phyloP scores from a whole-genome alignment of 495 filamentous ascomycete species.

The Hypoxylon lenormandii region DNA sequence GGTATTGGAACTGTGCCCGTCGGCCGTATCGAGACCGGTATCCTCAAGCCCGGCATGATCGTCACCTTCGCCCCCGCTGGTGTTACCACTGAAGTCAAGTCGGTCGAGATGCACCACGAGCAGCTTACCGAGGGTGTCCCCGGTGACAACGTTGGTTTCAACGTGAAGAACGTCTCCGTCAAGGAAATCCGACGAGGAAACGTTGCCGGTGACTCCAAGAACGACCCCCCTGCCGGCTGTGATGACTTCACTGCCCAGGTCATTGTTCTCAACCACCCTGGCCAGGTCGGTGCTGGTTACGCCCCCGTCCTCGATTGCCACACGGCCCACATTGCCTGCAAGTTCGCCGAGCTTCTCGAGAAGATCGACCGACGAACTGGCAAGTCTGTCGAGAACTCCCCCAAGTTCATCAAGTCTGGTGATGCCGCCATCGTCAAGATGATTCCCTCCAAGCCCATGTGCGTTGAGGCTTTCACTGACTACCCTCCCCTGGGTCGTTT shows the following conservation, averaged over 20 bases:
- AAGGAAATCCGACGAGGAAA: slow-evolving; percentile 99
- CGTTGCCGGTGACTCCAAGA: slow-evolving; percentile 99
- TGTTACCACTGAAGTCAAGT: slow-evolving; percentile 99
- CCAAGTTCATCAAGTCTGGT: slow-evolving; percentile 99
- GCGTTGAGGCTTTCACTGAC: slow-evolving; percentile 99
- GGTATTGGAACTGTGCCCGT: slow-evolving; percentile 99
- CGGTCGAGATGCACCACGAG: slow-evolving; percentile 99
- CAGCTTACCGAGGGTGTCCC: slow-evolving; percentile 95
- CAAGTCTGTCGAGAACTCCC: slow-evolving; percentile 88
- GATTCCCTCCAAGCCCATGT: slow-evolving; percentile 99
- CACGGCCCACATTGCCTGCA: slow-evolving; percentile 99
- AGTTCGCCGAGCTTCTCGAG: slow-evolving; percentile 97
- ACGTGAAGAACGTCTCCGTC: slow-evolving; percentile 99
- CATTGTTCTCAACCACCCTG: slow-evolving; percentile 99
- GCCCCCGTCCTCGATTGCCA: slow-evolving; percentile 99
- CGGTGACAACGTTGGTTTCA: slow-evolving; percentile 99
- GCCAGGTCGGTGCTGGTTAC: slow-evolving; percentile 98
- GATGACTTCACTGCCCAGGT: slow-evolving; percentile 99
- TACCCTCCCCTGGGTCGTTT: slow-evolving; percentile 99
- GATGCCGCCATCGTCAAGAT: slow-evolving; percentile 99
- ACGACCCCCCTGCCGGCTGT: slow-evolving; percentile 88
- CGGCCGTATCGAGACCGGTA: slow-evolving; percentile 99
- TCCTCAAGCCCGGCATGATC: slow-evolving; percentile 97
- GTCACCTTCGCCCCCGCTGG: slow-evolving; percentile 94
- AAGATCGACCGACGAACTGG: slow-evolving; percentile 99